A percentile compares a stretch with the other conserved stretches of the same genome.
phyloP scores from a whole-genome alignment of 345 rosid genomes.

The Eucalyptus shirleyi region DNA sequence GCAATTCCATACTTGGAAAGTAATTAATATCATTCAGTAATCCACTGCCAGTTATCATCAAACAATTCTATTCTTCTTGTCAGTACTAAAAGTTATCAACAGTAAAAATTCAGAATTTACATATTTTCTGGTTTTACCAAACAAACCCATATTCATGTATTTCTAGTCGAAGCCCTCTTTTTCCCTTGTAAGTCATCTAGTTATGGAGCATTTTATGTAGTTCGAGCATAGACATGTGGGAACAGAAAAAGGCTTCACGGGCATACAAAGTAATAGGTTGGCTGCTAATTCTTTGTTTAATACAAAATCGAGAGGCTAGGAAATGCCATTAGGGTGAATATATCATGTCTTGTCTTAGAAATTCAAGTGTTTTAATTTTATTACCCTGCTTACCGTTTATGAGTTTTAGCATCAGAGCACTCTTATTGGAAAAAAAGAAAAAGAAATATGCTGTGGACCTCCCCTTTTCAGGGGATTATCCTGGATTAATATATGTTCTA shows the following conservation, averaged over 20 bases:
- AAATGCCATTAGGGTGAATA: neutral
- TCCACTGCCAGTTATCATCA: neutral
- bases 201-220: neutral
- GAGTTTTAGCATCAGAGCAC: neutral
- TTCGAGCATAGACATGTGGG: neutral
- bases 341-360: neutral
- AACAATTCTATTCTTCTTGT: neutral
- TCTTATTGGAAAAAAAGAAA: neutral
- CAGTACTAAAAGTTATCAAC: neutral
- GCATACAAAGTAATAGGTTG: neutral
- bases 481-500: neutral
- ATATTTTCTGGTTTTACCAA: neutral
- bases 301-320: neutral
- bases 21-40: neutral
- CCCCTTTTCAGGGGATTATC: neutral
- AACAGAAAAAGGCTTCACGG: neutral
- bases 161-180: neutral
- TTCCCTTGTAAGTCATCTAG: neutral
- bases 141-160: neutral
- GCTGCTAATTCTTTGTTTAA: neutral
- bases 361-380: neutral
- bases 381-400: neutral
- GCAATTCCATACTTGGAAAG: neutral
- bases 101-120: neutral
- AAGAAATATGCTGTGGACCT: neutral